These are phyloP conservation scores for Penicillium subrubescens DNA, from an alignment of 495 filamentous ascomycete species.

Conservation along the genomic window DNA sequence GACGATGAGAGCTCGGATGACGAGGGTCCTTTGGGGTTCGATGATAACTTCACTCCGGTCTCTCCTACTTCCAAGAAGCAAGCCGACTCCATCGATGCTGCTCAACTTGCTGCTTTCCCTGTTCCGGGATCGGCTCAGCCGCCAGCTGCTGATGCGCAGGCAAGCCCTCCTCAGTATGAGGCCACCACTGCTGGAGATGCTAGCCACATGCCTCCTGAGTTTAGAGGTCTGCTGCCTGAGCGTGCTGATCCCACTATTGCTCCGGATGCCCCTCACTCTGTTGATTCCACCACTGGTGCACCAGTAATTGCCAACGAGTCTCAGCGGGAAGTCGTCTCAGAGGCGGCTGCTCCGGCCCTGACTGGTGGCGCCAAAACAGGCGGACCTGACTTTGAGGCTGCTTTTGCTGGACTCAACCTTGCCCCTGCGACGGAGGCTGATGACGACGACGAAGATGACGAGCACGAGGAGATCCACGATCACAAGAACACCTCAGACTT, in stretches of 20 bases:
- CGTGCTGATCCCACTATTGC: conserved; percentile 62
- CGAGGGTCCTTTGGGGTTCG: conserved; percentile 73
- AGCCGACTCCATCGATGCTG: conserved; percentile 38
- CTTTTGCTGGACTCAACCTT: conserved; percentile 77
- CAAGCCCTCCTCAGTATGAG: conserved; percentile 68
- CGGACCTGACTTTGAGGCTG: conserved; percentile 77
- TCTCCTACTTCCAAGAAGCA: conserved; percentile 49
- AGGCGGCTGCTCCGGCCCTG: conserved; percentile 19
- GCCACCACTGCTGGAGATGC: conserved; percentile 35
- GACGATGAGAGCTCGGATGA: conserved; percentile 72
- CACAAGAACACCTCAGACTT: conserved; percentile 64
- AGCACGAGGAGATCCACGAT: conserved; percentile 48
- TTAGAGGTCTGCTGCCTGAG: conserved; percentile 63
- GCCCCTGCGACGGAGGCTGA: conserved; percentile 70
- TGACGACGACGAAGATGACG: conserved; percentile 67
- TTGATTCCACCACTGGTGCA: conserved; percentile 42
- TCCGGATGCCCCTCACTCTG: conserved; percentile 49
- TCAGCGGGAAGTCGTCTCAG: conserved; percentile 22
- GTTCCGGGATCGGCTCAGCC: conserved; percentile 34
- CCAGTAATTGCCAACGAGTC: conserved; percentile 45
- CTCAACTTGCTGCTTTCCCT: conserved; percentile 47
- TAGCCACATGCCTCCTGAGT: conserved; percentile 60
- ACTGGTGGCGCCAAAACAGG: conserved; percentile 35
- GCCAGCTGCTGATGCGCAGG: conserved; percentile 59
- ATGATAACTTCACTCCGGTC: conserved; percentile 83